Evolutionary conservation across 768 basidiomycete genomes (phyloP).

Genomic region (Leccinellum rugosiceps): DNA sequence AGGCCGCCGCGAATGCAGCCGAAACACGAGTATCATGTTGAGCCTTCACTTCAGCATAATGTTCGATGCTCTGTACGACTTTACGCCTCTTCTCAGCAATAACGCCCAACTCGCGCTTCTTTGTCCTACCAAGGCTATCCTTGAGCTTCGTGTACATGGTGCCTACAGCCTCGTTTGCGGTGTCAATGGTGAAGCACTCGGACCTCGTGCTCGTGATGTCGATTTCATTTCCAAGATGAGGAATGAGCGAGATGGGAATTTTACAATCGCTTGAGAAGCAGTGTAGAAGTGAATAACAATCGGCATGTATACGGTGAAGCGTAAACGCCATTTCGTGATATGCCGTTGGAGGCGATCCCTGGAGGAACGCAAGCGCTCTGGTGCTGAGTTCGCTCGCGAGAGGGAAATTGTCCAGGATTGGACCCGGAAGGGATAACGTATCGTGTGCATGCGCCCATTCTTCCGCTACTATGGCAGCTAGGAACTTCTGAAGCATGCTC

Average conservation of each 20-base stretch:
- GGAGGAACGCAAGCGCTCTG: constrained; percentile 72
- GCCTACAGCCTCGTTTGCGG: constrained; percentile 69
- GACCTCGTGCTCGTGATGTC: constrained; percentile 65
- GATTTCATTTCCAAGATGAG: constrained; percentile 71
- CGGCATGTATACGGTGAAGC: constrained; percentile 73
- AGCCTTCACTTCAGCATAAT: constrained; percentile 77
- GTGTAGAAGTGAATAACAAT: constrained; percentile 77
- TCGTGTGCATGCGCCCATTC: constrained; percentile 81
- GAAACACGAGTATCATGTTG: constrained; percentile 85
- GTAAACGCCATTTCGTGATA: constrained; percentile 91
- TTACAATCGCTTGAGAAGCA: constrained; percentile 87
- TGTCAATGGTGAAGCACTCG: constrained; percentile 75
- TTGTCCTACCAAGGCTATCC: constrained; percentile 67
- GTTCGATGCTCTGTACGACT: constrained; percentile 67
- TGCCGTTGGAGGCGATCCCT: constrained; percentile 67
- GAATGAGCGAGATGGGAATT: constrained; percentile 74
- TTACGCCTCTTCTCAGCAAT: constrained; percentile 75
- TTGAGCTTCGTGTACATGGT: constrained; percentile 72
- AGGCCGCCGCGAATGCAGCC: constrained; percentile 87
- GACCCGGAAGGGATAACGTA: constrained; percentile 26
- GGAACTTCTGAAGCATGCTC: constrained; percentile 87
- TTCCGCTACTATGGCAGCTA: constrained; percentile 82
- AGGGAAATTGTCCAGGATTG: constrained; percentile 53
- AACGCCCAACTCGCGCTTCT: constrained; percentile 69
- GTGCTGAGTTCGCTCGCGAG: constrained; percentile 65